These are phyloP conservation scores for Polytrichum commune DNA, from an alignment of 225 moss, liverwort and hornwort genomes.

Conservation along the genomic window DNA sequence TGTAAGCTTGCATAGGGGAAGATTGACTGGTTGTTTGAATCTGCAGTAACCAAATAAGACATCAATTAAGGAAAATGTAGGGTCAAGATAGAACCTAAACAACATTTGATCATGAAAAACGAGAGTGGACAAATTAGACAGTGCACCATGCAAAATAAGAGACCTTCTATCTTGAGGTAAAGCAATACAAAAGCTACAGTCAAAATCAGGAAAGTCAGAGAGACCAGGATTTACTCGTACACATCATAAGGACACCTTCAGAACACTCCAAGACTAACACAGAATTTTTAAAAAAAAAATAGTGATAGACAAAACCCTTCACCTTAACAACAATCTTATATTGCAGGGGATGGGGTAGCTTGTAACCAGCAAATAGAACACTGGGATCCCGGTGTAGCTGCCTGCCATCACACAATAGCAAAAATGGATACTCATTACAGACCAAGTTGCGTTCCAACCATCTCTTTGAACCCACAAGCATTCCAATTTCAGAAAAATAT, in stretches of 20 bases:
- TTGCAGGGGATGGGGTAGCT: constrained; percentile 89
- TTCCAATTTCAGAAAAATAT: too few relatives aligned
- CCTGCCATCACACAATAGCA: constrained; percentile 38
- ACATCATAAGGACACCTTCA: too few relatives aligned
- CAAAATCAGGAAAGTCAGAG: too few relatives aligned
- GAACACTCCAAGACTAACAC: too few relatives aligned
- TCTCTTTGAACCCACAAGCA: neutral
- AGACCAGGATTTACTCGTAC: too few relatives aligned
- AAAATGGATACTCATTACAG: neutral
- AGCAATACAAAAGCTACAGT: too few relatives aligned
- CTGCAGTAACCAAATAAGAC: constrained; percentile 23
- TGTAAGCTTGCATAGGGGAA: constrained; percentile 95
- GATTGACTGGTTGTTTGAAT: constrained; percentile 90
- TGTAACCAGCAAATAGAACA: constrained; percentile 94
- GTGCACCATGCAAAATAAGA: too few relatives aligned
- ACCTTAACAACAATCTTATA: constrained; percentile 95
- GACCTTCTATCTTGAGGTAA: too few relatives aligned
- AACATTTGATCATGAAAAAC: too few relatives aligned
- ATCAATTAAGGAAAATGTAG: neutral
- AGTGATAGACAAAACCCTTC: neutral
- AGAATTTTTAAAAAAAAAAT: neutral
- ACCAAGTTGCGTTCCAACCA: neutral
- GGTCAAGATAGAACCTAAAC: too few relatives aligned
- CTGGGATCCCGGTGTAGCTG: constrained; percentile 93
- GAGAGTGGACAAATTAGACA: too few relatives aligned